Base-by-base conservation (phyloP, 768 basidiomycete species). In the Pleurotus djamor region DNA sequence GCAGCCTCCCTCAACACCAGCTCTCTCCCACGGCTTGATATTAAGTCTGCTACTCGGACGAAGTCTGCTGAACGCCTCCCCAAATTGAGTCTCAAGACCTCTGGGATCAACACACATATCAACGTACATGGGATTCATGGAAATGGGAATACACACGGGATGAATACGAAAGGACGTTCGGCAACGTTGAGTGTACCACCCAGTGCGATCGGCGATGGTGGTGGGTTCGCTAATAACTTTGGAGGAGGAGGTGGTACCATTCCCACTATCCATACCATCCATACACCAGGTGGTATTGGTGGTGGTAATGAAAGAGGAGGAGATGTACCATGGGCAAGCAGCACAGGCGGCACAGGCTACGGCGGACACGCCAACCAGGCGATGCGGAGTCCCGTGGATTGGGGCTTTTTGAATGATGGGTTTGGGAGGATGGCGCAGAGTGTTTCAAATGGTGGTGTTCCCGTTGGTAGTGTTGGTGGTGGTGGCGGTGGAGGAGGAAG, bases 151-250 rank as follows among this genome's bases (percentile, higher is more conserved):
- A n/a, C n/a, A n/a, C 13, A 10, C 3, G 41, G 34, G 4, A n/a
- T 16, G 4, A 12, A 10, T 3, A 41, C 44, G 8, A 56, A 56
- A 43, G 54, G 54, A 13, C 5, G 54, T 6, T 56, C 54, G 4
- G 54, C 54, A 41, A 56, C 54, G 41, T 41, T 56, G 13, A 56
- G 54, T 56, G 54, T 56, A 7, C 54, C 54, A 9, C 54, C 54
- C 13, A 56, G 54, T 56, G 54, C 54, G 10, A 56, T 56, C 28
- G 54, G 54, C 4, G 54, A 56, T 44, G 54, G 54, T 5, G 54
- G 54, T 7, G 54, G 54, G 0, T 56, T 56, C 28, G 54, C 54
- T 43, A 56, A 56, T 33, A 56, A 56, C 28, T 21, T 44, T 9
- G 37, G 38, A 5, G 54, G 54, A 3, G 54, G 54, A 2, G 54